Evolutionary conservation across 73 alveolate genomes (phyloP), one percentile per base, ranked within the genome.

Genomic region (Uronychia binucleata): DNA sequence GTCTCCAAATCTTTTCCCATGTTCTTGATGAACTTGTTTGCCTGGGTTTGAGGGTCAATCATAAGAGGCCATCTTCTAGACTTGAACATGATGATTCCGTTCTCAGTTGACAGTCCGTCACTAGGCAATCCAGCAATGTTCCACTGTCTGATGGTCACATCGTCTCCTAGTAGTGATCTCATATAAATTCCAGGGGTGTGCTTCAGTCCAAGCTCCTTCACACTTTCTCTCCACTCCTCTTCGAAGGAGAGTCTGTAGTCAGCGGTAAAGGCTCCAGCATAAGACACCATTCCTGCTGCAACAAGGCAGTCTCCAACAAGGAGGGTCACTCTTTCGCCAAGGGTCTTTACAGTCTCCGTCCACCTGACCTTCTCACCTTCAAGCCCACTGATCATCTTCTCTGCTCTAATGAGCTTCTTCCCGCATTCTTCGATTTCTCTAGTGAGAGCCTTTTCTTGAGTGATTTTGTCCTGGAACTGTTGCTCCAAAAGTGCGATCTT

Each of bases 271-370:
- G 99, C 99, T 60, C 99, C 99, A 80, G 99, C 95, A 81, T 98
- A 98, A 57, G 99, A 98, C 57, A 98, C 99, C 97, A 98, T 98
- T 58, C 99, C 99, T 74, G 99, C 99, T 0, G 99, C 99, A 35
- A 98, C 84, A 57, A 97, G 92, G 82, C 99, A 94, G 91, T 98
- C 99, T 28, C 99, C 99, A 58, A 98, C 97, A 33, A 98, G 94
- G 77, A 97, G 95, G 33, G 91, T 96, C 74, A 90, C 93, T 89
- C 97, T 91, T 58, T 87, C 98, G 31, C 98, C 96, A 74, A 98
- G 95, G 34, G 34, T 33, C 84, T 90, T 86, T 32, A 98, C 99
- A 77, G 98, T 97, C 75, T 94, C 97, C 27, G 98, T 95, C 99
- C 99, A 98, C 81, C 99, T 91, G 57, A 90, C 93, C 88, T 97